A percentile compares a stretch with the other conserved stretches of the same genome.
Conservation (phyloP, 768 basidiomycete genomes). For the Agaricus subrufescens region DNA sequence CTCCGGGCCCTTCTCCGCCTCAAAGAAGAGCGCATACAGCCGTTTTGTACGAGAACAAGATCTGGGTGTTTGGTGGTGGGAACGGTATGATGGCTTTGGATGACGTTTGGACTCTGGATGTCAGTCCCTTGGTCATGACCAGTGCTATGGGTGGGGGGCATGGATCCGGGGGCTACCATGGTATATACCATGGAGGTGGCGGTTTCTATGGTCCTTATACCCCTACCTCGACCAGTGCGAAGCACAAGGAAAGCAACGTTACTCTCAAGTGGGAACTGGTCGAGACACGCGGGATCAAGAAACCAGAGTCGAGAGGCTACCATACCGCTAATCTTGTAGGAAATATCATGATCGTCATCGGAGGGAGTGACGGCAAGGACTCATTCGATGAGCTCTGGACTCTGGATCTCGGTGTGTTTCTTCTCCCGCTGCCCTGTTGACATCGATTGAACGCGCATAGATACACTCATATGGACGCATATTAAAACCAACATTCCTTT, state of each 20-base stretch:
- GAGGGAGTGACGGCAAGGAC: constrained; percentile 87
- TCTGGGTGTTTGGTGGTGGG: constrained; percentile 93
- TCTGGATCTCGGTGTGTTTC: constrained; percentile 70
- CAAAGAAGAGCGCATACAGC: constrained; percentile 87
- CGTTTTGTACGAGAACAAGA: constrained; percentile 61
- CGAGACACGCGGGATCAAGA: constrained; percentile 42
- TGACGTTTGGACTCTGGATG: constrained; percentile 86
- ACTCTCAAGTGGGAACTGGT: constrained; percentile 41
- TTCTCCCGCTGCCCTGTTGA: background rate
- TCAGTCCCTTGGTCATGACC: constrained; percentile 16
- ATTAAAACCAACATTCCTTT: constrained; percentile 36
- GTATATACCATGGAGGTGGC: background rate
- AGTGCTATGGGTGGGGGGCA: constrained; percentile 7
- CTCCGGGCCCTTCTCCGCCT: constrained; percentile 38
- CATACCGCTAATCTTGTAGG: constrained; percentile 88
- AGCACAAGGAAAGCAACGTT: constrained; percentile 10
- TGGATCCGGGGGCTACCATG: background rate
- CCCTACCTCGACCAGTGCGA: constrained; percentile 6
- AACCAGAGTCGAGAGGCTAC: constrained; percentile 73
- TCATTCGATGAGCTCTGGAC: constrained; percentile 89
- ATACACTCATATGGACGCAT: constrained; percentile 38
- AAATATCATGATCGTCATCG: constrained; percentile 82
- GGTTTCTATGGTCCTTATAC: constrained; percentile 2
- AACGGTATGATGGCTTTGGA: constrained; percentile 88
- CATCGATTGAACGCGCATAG: constrained; percentile 18